Conservation (phyloP, 2,329 filamentous ascomycete genomes). For the Thyridium curvatum region DNA sequence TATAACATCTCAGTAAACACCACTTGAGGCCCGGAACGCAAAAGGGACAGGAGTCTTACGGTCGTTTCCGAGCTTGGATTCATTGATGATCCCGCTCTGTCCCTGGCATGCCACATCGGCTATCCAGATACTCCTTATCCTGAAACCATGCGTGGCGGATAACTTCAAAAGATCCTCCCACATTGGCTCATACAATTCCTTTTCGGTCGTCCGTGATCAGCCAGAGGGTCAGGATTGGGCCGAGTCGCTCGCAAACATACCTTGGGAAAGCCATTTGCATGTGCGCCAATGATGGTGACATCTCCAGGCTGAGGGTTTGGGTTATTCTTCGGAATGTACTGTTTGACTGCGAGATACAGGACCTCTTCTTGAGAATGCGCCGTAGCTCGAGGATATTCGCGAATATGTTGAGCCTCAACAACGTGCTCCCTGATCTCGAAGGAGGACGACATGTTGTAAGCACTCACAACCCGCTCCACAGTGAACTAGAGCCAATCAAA, state of each 20-base stretch:
- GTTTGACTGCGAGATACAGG: constrained; percentile 72
- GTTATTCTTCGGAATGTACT: constrained; percentile 76
- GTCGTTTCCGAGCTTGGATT: constrained; percentile 72
- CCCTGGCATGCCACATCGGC: constrained; percentile 86
- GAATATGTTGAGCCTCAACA: constrained; percentile 69
- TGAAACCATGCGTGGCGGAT: constrained; percentile 53
- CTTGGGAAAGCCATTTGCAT: constrained; percentile 93
- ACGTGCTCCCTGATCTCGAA: constrained; percentile 70
- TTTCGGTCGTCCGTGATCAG: too few species aligned
- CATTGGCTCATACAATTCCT: constrained; percentile 89
- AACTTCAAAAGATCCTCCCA: constrained; percentile 73
- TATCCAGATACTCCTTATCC: constrained; percentile 81
- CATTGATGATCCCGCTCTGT: constrained; percentile 70
- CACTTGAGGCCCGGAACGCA: not conserved
- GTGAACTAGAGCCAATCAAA: too few species aligned
- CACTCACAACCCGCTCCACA: not conserved
- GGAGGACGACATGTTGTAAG: constrained; percentile 24
- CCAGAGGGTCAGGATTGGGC: not conserved
- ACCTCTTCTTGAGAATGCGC: constrained; percentile 67
- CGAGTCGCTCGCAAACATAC: constrained; percentile 29
- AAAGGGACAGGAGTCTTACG: constrained; percentile 42
- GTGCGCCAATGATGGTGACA: constrained; percentile 77
- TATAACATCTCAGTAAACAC: constrained; percentile 23
- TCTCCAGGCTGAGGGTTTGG: constrained; percentile 63
- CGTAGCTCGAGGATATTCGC: constrained; percentile 73